Evolutionary conservation across 306 rosid genomes (phyloP).

Genomic region (Quercus ilex): DNA sequence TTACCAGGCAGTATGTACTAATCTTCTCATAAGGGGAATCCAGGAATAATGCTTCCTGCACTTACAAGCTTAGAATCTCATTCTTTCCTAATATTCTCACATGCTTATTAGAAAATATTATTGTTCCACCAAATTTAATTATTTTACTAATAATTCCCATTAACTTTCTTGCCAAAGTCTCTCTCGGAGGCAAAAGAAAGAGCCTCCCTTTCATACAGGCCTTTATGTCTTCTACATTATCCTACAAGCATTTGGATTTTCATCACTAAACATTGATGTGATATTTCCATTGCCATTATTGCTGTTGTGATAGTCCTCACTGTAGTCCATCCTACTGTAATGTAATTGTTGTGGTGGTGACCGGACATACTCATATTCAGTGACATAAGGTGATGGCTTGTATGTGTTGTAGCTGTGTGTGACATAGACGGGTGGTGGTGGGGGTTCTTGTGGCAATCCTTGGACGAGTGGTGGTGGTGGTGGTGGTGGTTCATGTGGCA

Average conservation of each 20-base stretch:
- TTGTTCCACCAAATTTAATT: not conserved
- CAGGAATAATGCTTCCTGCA: slow-evolving; percentile 37
- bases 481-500: slow-evolving; percentile 18
- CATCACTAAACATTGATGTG: slow-evolving; percentile 79
- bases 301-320: slow-evolving; percentile 37
- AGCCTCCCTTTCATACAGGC: not conserved
- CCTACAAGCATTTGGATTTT: slow-evolving; percentile 91
- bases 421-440: slow-evolving; percentile 31
- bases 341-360: slow-evolving; percentile 44
- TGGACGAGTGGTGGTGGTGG: slow-evolving; percentile 2
- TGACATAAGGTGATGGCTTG: slow-evolving; percentile 54
- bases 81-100: slow-evolving; percentile 35
- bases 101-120: slow-evolving; percentile 15
- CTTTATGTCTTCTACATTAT: slow-evolving; percentile 36
- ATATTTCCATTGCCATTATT: slow-evolving; percentile 42
- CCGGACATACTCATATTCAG: slow-evolving; percentile 58
- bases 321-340: slow-evolving; percentile 41
- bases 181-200: not conserved
- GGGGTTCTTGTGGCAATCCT: slow-evolving; percentile 24
- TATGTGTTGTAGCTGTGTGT: slow-evolving; percentile 66
- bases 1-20: slow-evolving; percentile 7
- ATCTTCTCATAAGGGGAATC: slow-evolving; percentile 27
- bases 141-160: slow-evolving; percentile 16
- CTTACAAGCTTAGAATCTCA: slow-evolving; percentile 46
- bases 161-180: slow-evolving; percentile 20